These are phyloP conservation scores for Syncephalis plumigaleata DNA, from an alignment of 371 early-diverging fungal genomes.

Conservation along the genomic window DNA sequence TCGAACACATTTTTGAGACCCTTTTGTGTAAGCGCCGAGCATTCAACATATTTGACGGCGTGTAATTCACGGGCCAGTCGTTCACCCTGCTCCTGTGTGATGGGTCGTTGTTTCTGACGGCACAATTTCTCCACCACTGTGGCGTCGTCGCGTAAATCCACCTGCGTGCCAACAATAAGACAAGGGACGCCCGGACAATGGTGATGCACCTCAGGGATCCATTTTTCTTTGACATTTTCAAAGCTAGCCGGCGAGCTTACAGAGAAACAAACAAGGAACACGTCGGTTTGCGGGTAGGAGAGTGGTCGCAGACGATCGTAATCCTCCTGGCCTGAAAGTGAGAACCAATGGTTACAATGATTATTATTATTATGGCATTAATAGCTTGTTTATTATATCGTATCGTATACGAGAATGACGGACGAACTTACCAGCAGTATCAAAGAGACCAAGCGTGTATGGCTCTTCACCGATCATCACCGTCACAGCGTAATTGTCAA, in stretches of 20 bases:
- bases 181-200: constrained; percentile 96
- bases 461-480: constrained; percentile 95
- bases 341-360: neutral
- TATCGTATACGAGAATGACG: too few relatives aligned
- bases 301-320: constrained; percentile 94
- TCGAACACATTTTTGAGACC: constrained; percentile 97
- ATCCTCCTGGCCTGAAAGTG: constrained; percentile 71
- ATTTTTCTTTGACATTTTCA: constrained; percentile 79
- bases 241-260: constrained; percentile 90
- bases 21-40: constrained; percentile 89
- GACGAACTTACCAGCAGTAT: constrained; percentile 72
- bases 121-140: constrained; percentile 62
- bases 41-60: constrained; percentile 95
- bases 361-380: neutral
- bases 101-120: constrained; percentile 69
- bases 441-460: constrained; percentile 83
- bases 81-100: constrained; percentile 66
- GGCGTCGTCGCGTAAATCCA: constrained; percentile 86
- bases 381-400: neutral
- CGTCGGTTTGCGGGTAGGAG: constrained; percentile 86
- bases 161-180: constrained; percentile 90
- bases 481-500: constrained; percentile 98
- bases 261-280: constrained; percentile 92
- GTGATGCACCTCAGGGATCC: constrained; percentile 87
- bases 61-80: constrained; percentile 72